These are phyloP conservation scores for Westerdykella sp. DNA, from an alignment of 2,329 filamentous ascomycete species.

Conservation along the genomic window DNA sequence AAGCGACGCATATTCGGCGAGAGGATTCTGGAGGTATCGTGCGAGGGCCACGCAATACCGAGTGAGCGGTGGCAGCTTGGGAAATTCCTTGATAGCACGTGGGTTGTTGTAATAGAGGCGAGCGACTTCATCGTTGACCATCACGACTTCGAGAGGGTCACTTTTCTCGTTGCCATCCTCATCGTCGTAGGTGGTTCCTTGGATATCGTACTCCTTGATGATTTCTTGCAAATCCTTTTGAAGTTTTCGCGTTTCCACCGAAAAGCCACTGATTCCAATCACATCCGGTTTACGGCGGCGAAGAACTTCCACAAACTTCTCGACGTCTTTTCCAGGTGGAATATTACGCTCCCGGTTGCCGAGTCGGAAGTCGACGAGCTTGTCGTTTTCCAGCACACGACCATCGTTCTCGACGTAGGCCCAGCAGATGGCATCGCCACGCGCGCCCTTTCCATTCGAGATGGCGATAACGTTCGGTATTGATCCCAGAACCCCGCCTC, in stretches of 20 bases:
- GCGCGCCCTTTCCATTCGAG: slow-evolving; percentile 76
- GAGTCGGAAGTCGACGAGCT: slow-evolving; percentile 68
- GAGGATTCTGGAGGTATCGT: slow-evolving; percentile 87
- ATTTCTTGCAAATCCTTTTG: slow-evolving; percentile 75
- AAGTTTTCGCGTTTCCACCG: slow-evolving; percentile 76
- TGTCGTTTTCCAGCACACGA: slow-evolving; percentile 80
- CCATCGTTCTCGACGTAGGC: slow-evolving; percentile 92
- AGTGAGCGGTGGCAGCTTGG: slow-evolving; percentile 68
- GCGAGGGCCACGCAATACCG: slow-evolving; percentile 87
- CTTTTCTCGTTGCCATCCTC: slow-evolving; percentile 65
- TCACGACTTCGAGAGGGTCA: slow-evolving; percentile 78
- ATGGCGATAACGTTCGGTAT: slow-evolving; percentile 79
- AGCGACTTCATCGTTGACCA: slow-evolving; percentile 97
- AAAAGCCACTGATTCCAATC: slow-evolving; percentile 81
- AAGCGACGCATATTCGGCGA: slow-evolving; percentile 93
- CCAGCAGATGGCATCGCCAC: slow-evolving; percentile 79
- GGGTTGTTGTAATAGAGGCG: slow-evolving; percentile 88
- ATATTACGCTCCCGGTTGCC: slow-evolving; percentile 61
- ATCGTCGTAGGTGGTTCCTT: slow-evolving; percentile 76
- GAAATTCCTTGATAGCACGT: slow-evolving; percentile 72
- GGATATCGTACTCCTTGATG: slow-evolving; percentile 69
- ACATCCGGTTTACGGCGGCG: slow-evolving; percentile 80
- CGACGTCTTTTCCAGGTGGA: slow-evolving; percentile 58
- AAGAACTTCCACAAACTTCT: slow-evolving; percentile 71
- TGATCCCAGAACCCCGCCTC: slow-evolving; percentile 84